phyloP scores from a whole-genome alignment of 2,329 filamentous ascomycete species.

The Phoma herbarum region DNA sequence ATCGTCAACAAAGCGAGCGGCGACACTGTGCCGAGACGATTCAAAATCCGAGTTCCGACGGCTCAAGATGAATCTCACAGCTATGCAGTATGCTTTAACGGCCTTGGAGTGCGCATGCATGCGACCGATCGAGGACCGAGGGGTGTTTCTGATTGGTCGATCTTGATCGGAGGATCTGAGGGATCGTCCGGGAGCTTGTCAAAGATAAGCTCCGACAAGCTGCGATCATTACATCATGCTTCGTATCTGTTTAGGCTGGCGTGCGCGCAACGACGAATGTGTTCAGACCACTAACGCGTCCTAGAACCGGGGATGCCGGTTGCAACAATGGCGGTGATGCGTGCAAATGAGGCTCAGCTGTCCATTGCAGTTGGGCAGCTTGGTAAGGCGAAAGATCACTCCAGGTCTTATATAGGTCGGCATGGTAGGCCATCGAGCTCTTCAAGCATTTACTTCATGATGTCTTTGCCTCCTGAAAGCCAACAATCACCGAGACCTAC shows the following conservation, averaged over 20 bases:
- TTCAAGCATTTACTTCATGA: not conserved
- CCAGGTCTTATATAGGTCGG: not conserved
- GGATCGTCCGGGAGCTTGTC: not conserved
- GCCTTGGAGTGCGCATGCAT: too few species aligned
- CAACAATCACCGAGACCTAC: not conserved
- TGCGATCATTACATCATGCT: not conserved
- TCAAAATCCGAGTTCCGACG: not conserved
- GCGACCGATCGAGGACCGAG: slow-evolving; percentile 9
- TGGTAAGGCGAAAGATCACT: not conserved
- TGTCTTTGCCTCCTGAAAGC: not conserved
- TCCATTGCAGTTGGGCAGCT: not conserved
- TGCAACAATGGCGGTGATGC: not conserved
- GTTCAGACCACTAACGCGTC: not conserved
- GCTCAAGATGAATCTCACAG: not conserved
- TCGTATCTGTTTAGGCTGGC: not conserved
- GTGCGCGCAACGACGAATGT: not conserved
- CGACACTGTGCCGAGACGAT: too few species aligned
- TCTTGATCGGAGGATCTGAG: not conserved
- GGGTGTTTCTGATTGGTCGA: not conserved
- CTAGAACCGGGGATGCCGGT: not conserved
- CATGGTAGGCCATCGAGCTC: not conserved
- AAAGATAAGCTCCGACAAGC: not conserved
- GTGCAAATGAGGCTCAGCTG: not conserved
- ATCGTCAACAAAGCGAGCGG: too few species aligned
- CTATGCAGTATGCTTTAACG: too few species aligned